phyloP scores from a whole-genome alignment of 805 yeast species.

The Candida sonorensis region DNA sequence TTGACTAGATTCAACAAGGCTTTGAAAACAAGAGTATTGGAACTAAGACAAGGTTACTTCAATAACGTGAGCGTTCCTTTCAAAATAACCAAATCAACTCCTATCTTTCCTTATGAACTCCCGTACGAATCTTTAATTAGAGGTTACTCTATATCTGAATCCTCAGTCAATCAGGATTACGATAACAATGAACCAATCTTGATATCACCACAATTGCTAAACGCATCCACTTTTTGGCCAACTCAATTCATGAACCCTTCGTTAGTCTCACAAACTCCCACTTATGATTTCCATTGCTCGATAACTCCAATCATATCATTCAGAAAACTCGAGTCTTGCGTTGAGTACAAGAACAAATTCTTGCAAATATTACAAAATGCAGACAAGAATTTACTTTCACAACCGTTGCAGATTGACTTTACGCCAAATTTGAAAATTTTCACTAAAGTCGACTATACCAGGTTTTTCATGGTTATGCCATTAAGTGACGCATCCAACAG shows the following conservation, averaged over 20 bases:
- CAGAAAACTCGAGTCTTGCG: conserved; percentile 5
- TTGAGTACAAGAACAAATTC: conserved; percentile 9
- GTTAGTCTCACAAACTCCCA: conserved; percentile 7
- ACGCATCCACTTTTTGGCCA: conserved; percentile 17
- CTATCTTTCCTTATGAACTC: conserved; percentile 14
- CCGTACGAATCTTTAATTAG: conserved; percentile 19
- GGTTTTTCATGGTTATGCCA: conserved; percentile 10
- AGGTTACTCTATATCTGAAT: conserved; percentile 13
- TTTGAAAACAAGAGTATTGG: conserved; percentile 9
- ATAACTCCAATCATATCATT: conserved; percentile 22
- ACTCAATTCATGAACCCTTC: conserved; percentile 11
- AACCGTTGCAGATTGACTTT: not conserved
- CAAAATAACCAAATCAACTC: conserved; percentile 1
- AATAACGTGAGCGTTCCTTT: conserved; percentile 15
- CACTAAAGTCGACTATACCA: conserved; percentile 9
- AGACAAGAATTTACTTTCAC: not conserved
- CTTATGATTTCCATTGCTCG: conserved; percentile 15
- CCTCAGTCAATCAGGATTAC: too few relatives aligned
- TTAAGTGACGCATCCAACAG: too few relatives aligned
- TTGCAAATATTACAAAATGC: conserved; percentile 5
- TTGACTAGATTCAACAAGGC: conserved; percentile 12
- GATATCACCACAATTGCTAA: conserved; percentile 15
- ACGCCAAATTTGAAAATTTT: conserved; percentile 3
- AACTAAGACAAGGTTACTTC: conserved; percentile 17
- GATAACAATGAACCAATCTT: too few relatives aligned